phyloP scores from a whole-genome alignment of 192 early-diverging fungal species.

The Entomortierella parvispora region DNA sequence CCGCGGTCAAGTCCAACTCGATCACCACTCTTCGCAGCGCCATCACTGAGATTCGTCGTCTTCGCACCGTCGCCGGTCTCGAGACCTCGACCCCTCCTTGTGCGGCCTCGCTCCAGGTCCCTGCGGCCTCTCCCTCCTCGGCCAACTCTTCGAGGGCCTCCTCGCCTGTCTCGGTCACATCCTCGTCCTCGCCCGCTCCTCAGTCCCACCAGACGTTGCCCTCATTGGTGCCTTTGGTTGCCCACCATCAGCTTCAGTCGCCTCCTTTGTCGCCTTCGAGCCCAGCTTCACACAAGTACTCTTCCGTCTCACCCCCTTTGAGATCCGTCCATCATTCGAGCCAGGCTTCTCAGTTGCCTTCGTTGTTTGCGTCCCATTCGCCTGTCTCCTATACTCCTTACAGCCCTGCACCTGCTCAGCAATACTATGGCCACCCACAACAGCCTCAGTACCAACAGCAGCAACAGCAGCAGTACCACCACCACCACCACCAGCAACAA shows the following conservation, averaged over 20 bases:
- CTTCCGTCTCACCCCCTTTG: conserved; percentile 39
- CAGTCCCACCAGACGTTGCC: conserved; percentile 14
- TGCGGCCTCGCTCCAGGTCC: conserved; percentile 21
- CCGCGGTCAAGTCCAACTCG: conserved; percentile 51
- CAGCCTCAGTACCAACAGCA: conserved; percentile 12
- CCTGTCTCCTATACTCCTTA: conserved; percentile 5
- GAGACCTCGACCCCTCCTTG: conserved; percentile 43
- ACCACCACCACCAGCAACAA: conserved; percentile 6
- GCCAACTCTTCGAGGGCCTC: conserved; percentile 31
- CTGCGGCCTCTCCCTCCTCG: neutral
- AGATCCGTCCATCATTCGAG: conserved; percentile 19
- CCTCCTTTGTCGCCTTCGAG: conserved; percentile 48
- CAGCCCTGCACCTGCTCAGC: neutral
- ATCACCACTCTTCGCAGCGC: conserved; percentile 50
- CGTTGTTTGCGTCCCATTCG: conserved; percentile 40
- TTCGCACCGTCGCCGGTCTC: conserved; percentile 37
- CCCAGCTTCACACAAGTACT: conserved; percentile 31
- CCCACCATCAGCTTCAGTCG: conserved; percentile 43
- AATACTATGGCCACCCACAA: neutral
- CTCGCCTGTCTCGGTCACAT: conserved; percentile 10
- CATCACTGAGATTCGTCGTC: conserved; percentile 49
- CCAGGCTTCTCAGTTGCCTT: conserved; percentile 20
- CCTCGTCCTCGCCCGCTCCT: neutral
- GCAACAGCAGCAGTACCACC: conserved; percentile 2
- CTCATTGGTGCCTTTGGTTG: conserved; percentile 6